Conservation (phyloP, 2,329 filamentous ascomycete genomes). For the Didymella lethalis region DNA sequence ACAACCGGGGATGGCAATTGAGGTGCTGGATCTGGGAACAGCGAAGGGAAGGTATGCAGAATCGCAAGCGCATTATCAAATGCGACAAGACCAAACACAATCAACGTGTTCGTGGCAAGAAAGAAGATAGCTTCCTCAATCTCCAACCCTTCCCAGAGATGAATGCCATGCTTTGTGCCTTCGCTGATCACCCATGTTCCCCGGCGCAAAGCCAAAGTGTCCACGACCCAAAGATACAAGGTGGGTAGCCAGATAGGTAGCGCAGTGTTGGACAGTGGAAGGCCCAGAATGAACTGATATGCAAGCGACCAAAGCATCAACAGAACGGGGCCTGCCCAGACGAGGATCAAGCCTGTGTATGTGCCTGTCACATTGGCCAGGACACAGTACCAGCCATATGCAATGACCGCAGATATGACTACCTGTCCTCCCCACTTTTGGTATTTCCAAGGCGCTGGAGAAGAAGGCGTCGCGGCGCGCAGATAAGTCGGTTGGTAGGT, state of each 20-base stretch:
- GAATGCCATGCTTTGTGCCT: conserved; percentile 70
- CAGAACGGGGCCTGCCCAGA: conserved; percentile 73
- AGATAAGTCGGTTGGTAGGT: conserved; percentile 65
- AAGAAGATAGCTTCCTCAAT: conserved; percentile 80
- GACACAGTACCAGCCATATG: conserved; percentile 57
- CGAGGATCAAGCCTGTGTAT: conserved; percentile 74
- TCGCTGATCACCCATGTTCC: conserved; percentile 76
- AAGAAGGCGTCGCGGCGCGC: conserved; percentile 49
- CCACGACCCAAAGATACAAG: conserved; percentile 74
- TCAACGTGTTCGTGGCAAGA: conserved; percentile 71
- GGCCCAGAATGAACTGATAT: conserved; percentile 67
- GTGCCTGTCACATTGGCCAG: conserved; percentile 61
- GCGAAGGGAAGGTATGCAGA: conserved; percentile 67
- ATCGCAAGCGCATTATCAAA: conserved; percentile 75
- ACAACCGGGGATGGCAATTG: conserved; percentile 58
- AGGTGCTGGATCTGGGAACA: conserved; percentile 60
- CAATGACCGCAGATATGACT: conserved; percentile 55
- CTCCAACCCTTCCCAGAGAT: conserved; percentile 71
- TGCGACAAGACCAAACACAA: conserved; percentile 73
- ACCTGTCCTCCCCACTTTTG: conserved; percentile 60
- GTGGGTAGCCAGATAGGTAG: conserved; percentile 70
- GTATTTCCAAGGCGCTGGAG: conserved; percentile 48
- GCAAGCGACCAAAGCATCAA: conserved; percentile 70
- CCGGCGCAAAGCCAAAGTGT: conserved; percentile 70
- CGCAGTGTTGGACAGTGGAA: conserved; percentile 66